Percentiles rank a stretch among this genome's conserved stretches.
Evolutionary conservation across 75 land plant genomes (phyloP).

Genomic region (Sequoiadendron giganteum): DNA sequence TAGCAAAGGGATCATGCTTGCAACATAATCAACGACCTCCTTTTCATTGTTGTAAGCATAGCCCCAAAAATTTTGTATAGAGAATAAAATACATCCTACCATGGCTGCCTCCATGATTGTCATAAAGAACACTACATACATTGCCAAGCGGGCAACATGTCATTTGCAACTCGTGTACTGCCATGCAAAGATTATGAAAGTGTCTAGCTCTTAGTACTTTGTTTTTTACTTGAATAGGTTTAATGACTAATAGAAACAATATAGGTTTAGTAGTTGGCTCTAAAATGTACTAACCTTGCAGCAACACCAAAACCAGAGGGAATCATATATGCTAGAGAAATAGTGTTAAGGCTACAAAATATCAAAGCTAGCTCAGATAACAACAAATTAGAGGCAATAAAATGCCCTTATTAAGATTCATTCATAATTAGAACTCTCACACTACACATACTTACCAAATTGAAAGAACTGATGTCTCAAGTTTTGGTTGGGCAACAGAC

Average conservation of each 20-base stretch:
- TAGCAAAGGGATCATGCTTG: conserved; percentile 64
- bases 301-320: conserved; percentile 62
- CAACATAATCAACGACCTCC: conserved; percentile 65
- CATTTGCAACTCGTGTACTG: conserved; percentile 81
- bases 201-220: too few species aligned
- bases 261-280: background rate
- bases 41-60: conserved; percentile 61
- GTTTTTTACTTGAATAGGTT: background rate
- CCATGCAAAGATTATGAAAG: background rate
- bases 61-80: conserved; percentile 60
- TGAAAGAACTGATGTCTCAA: conserved; percentile 66
- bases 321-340: conserved; percentile 37
- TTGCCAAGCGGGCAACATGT: conserved; percentile 44
- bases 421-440: conserved; percentile 22
- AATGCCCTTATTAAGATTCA: conserved; percentile 11
- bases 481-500: conserved; percentile 75
- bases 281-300: conserved; percentile 29
- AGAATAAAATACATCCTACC: conserved; percentile 29
- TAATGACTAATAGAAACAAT: background rate
- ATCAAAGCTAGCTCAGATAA: conserved; percentile 1
- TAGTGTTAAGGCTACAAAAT: conserved; percentile 37
- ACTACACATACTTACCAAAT: conserved; percentile 31
- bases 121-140: conserved; percentile 31
- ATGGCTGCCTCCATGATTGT: conserved; percentile 40
- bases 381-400: too few species aligned